These are phyloP conservation scores for Dysphania ambrosioides DNA, from an alignment of 148 eudicot genomes.

Conservation along the genomic window DNA sequence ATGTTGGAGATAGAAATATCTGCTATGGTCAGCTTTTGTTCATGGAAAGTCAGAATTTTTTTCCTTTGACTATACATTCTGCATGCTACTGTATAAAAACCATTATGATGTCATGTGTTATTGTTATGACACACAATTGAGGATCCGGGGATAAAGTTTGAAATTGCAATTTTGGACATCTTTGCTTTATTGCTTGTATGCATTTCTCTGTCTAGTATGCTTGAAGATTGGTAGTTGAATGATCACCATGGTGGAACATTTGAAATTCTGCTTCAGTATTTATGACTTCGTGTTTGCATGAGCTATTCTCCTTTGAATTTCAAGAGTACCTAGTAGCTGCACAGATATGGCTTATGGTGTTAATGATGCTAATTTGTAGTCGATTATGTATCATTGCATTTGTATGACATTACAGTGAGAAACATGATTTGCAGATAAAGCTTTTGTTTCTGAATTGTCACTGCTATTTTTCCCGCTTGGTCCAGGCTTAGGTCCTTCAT, in stretches of 20 bases:
- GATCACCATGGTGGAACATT: neutral
- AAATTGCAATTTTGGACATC: neutral
- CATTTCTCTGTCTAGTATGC: neutral
- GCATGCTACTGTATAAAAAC: neutral
- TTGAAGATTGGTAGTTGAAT: neutral
- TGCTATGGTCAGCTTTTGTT: conserved; percentile 2
- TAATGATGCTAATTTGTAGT: neutral
- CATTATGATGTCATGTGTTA: neutral
- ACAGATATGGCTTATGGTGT: neutral
- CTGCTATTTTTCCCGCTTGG: conserved; percentile 7
- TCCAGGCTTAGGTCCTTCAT: conserved; percentile 89
- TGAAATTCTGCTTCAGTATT: neutral
- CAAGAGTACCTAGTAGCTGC: neutral
- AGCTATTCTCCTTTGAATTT: neutral
- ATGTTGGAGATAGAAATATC: neutral
- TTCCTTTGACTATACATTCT: neutral
- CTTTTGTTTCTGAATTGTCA: neutral
- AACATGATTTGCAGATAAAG: neutral
- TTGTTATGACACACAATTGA: neutral
- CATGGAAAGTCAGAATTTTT: neutral
- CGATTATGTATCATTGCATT: neutral
- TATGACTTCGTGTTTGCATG: neutral
- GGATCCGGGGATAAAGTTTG: neutral
- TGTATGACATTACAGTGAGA: neutral
- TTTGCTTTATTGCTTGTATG: conserved; percentile 9